A percentile compares a stretch with the other conserved stretches of the same genome.
Conservation (phyloP, 495 filamentous ascomycete species). For the Thozetella sp. region DNA sequence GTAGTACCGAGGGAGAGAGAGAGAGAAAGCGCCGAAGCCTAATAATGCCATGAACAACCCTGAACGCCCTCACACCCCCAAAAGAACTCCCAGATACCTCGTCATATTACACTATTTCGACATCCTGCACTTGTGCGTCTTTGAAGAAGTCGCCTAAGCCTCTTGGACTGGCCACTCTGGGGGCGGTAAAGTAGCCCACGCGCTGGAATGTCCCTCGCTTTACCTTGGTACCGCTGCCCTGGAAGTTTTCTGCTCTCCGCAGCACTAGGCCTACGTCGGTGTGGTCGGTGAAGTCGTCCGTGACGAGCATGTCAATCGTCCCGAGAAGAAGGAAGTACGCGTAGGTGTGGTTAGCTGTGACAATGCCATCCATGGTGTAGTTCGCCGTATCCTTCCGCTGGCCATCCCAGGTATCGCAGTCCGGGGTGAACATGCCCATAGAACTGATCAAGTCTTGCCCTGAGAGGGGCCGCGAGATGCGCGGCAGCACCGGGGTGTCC, state of each 20-base stretch:
- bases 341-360: background rate
- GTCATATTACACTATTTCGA: background rate
- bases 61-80: too few relatives aligned
- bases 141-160: background rate
- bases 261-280: background rate
- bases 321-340: background rate
- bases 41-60: too few relatives aligned
- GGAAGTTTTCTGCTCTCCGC: background rate
- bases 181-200: background rate
- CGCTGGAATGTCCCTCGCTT: background rate
- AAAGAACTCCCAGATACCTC: too few relatives aligned
- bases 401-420: background rate
- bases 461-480: background rate
- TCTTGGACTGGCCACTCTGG: background rate
- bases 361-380: background rate
- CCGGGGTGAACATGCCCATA: conserved; percentile 2
- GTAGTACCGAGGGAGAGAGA: too few relatives aligned
- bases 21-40: too few relatives aligned
- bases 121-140: background rate
- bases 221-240: background rate
- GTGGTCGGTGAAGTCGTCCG: background rate
- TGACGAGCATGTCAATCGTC: background rate
- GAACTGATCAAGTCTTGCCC: background rate
- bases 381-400: background rate
- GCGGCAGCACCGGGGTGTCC: background rate